Conservation (phyloP, 805 yeast genomes). For the Starmerella ratchasimensis region DNA sequence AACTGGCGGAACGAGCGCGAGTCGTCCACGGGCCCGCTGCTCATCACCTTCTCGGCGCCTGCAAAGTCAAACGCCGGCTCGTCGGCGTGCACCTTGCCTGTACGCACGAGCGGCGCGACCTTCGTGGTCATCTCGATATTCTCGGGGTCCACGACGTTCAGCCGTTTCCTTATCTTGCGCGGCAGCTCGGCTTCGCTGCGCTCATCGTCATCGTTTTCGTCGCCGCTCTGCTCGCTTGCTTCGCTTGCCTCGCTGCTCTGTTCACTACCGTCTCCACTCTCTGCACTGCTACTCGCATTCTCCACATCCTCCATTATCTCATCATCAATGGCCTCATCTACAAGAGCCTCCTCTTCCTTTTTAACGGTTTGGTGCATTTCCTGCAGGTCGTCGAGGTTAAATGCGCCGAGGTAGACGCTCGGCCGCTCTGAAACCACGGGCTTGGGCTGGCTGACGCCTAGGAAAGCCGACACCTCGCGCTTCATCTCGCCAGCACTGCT, state of each 20-base stretch:
- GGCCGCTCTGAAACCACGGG: too few species aligned
- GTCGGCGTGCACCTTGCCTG: conserved; percentile 1
- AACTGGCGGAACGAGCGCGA: conserved; percentile 5
- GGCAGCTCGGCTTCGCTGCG: too few species aligned
- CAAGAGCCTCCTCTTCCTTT: too few species aligned
- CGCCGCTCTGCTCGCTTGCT: neutral
- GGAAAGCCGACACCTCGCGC: too few species aligned
- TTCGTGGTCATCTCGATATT: conserved; percentile 10
- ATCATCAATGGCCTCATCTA: neutral
- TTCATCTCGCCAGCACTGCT: too few species aligned
- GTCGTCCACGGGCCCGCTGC: neutral
- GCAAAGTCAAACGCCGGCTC: conserved; percentile 23
- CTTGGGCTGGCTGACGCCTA: too few species aligned
- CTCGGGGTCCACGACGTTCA: conserved; percentile 18
- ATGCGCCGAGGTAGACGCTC: conserved; percentile 2
- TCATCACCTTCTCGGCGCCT: conserved; percentile 20
- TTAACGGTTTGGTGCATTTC: too few species aligned
- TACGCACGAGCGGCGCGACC: neutral
- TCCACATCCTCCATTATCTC: neutral
- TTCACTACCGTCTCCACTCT: neutral
- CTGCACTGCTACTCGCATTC: neutral
- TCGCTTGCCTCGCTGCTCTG: too few species aligned
- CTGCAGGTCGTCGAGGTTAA: neutral
- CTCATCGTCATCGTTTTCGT: neutral
- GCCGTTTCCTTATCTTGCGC: conserved; percentile 5